Evolutionary conservation across 768 basidiomycete species (phyloP).

Genomic region (Boletus rex-veris): DNA sequence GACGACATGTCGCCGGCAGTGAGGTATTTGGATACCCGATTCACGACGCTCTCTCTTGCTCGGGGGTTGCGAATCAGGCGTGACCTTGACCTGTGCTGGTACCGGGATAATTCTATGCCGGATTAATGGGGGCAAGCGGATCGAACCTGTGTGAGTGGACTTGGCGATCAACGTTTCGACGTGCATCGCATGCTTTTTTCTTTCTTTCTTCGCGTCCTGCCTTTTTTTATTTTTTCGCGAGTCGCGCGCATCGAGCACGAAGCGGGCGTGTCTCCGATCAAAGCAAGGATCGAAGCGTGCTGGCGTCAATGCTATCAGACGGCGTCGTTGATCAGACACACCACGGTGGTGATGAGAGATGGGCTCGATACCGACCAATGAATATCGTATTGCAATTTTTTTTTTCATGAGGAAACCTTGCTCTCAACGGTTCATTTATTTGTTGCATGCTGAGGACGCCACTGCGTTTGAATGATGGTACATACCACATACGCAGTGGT

Average conservation of each 20-base stretch:
- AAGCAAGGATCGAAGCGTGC: neutral
- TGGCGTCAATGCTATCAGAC: neutral
- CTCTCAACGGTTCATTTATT: neutral
- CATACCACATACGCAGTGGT: neutral
- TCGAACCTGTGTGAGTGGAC: neutral
- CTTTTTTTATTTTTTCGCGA: neutral
- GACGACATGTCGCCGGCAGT: neutral
- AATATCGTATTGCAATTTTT: neutral
- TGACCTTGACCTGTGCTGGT: neutral
- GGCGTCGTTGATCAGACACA: neutral
- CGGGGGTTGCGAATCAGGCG: neutral
- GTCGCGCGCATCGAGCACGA: neutral
- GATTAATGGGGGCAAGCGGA: too few species aligned
- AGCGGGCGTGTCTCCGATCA: slow-evolving; percentile 1
- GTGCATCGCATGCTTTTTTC: neutral
- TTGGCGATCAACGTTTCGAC: neutral
- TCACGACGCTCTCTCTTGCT: neutral
- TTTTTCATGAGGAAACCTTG: neutral
- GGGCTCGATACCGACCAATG: neutral
- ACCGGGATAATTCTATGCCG: neutral
- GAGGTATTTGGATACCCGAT: neutral
- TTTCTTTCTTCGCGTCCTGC: neutral
- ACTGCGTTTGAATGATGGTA: neutral
- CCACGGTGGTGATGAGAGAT: neutral
- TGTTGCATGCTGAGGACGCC: neutral